Base-by-base conservation (phyloP, 495 filamentous ascomycete genomes). In the Astrothelium subdiscretum region DNA sequence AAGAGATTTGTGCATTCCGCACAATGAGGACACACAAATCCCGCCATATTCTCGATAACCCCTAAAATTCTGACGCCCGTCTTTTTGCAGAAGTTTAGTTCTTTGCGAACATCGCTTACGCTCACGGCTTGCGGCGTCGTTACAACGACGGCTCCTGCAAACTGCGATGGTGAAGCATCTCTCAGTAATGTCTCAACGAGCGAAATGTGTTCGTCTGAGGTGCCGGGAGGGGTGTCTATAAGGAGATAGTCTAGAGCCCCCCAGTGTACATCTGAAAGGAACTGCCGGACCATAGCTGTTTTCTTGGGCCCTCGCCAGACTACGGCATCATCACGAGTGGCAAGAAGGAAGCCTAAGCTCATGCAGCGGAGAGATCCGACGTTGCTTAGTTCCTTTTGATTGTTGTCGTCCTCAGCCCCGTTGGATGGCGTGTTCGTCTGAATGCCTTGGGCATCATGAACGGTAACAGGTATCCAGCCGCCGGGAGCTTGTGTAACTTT, bases 291-390 rank as follows among this genome's bases (percentile, higher is more conserved):
- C 94, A 98, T 97, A 31, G 95, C 95, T 10, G 95, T 98, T 76
- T 98, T 98, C 76, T 98, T 98, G 0, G 94, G 94, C 0, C 94
- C 94, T 54, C 94, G 85, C 94, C 94, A 98, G 61, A 98, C 90
- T 0, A 98, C 91, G 2, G 92, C 91, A 67, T 96, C 91, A 64
- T 85, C 87, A 67, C 92, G 80, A 59, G 85, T 80, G 32, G 85
- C 85, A 15, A 98, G 83, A 26, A 98, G 81, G 71, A 98, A 96
- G 27, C 90, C 94, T 0, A 98, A 82, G 58, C 89, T 95, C 88
- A 97, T 97, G 76, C 89, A 92, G 61, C 83, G 81, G 38, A 97
- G 83, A 22, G 87, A 79, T 20, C 90, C 90, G 43, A 81, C 73
- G 32, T 48, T 67, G 65, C 57, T 44, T 51, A 62, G 62, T 58